These are phyloP conservation scores for Pittosporum tobira DNA, from an alignment of 129 eudicot species.

Conservation along the genomic window DNA sequence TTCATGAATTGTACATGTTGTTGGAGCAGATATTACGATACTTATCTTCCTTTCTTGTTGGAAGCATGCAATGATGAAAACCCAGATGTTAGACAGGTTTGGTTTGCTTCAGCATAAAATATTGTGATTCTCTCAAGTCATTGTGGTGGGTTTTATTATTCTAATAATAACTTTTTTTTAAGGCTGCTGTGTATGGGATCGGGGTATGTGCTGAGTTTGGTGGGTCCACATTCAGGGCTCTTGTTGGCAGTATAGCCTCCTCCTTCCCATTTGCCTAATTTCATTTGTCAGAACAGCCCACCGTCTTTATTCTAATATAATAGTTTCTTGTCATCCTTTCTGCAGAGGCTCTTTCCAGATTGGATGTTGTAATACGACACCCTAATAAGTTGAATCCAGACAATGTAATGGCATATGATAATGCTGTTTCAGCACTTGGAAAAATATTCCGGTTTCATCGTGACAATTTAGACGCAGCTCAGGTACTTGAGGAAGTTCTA, in stretches of 20 bases:
- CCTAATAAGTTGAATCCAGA: constrained; percentile 76
- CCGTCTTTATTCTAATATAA: not conserved
- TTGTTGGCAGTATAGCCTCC: constrained; percentile 68
- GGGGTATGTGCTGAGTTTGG: constrained; percentile 97
- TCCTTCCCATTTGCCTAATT: not conserved
- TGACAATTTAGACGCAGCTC: constrained; percentile 75
- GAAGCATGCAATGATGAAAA: constrained; percentile 92
- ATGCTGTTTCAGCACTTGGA: constrained; percentile 98
- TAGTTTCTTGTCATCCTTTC: constrained; percentile 9
- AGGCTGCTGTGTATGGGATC: constrained; percentile 98
- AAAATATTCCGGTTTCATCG: constrained; percentile 90
- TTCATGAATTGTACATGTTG: constrained; percentile 7
- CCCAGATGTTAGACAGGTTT: constrained; percentile 91
- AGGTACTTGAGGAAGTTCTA: constrained; percentile 35
- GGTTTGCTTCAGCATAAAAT: constrained; percentile 30
- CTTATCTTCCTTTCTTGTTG: constrained; percentile 73
- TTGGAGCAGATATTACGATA: constrained; percentile 67
- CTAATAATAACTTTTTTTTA: constrained; percentile 8
- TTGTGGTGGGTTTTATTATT: constrained; percentile 6
- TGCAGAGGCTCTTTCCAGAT: constrained; percentile 90
- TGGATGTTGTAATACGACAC: constrained; percentile 72
- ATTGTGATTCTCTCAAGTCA: constrained; percentile 1
- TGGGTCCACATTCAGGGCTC: constrained; percentile 70
- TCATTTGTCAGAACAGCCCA: not conserved
- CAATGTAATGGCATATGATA: constrained; percentile 92